phyloP scores from a whole-genome alignment of 192 early-diverging fungal species.

The Coemansia sp. region DNA sequence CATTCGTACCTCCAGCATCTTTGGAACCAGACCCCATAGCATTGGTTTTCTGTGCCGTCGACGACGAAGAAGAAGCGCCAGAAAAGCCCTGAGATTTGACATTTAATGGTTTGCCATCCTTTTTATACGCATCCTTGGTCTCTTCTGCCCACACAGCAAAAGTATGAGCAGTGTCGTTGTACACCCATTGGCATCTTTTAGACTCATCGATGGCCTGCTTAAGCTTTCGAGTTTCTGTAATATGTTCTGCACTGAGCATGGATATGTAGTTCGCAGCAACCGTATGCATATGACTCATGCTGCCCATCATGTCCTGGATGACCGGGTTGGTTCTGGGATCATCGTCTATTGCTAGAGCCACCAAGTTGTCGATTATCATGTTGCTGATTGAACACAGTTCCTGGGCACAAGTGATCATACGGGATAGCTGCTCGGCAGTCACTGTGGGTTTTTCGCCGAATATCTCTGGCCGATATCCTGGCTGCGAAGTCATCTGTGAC shows the following conservation, averaged over 20 bases:
- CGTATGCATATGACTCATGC: constrained; percentile 5
- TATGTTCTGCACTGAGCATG: constrained; percentile 6
- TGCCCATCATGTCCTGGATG: constrained; percentile 18
- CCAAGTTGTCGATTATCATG: constrained; percentile 34
- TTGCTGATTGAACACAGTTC: constrained; percentile 24
- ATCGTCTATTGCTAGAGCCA: constrained; percentile 16
- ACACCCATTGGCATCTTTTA: constrained; percentile 8
- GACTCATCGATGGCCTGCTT: constrained; percentile 16
- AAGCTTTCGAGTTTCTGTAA: background rate
- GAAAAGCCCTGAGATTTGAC: background rate
- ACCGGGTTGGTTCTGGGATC: constrained; percentile 21
- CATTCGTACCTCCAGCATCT: too few species aligned
- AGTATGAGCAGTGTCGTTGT: constrained; percentile 8
- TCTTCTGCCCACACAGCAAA: background rate
- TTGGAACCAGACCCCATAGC: too few species aligned
- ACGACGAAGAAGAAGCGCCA: background rate
- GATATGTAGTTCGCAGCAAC: constrained; percentile 8
- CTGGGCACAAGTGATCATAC: constrained; percentile 13
- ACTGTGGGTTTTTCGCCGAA: background rate
- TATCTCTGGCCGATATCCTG: background rate
- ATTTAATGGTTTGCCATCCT: background rate
- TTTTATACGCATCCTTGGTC: background rate
- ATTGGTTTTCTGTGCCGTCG: too few species aligned
- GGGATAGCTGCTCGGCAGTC: constrained; percentile 9
- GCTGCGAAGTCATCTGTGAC: background rate